Evolutionary conservation across 2,329 filamentous ascomycete species (phyloP), one percentile per base, ranked within the genome.

Genomic region (Pseudogymnoascus sp.): DNA sequence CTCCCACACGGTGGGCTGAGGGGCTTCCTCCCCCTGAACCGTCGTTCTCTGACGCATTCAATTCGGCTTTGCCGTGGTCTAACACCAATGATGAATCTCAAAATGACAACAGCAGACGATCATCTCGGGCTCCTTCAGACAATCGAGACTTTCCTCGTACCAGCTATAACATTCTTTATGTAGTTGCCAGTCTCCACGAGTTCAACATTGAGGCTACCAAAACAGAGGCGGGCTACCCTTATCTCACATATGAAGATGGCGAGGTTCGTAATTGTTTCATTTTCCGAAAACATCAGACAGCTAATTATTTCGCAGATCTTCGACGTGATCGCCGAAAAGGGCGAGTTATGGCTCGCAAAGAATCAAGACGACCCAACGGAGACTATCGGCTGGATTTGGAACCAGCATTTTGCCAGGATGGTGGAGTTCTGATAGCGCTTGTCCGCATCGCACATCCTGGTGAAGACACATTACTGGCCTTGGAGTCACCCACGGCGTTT

Each of bases 371-470:
- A 99, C 74, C 79, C 85, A 1, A 81, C 79, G 9, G 84, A 89
- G 66, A 82, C 86, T 66, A 87, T 97, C 35, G 94, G 94, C 60
- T 99, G 94, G 94, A 96, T 99, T 70, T 99, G 94, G 94, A 96
- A 92, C 70, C 97, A 97, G 75, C 94, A 99, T 77, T 99, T 99
- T 80, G 89, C 89, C 42, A 59, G 58, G 35, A 55, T 55, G 48
- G 48, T 55, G 29, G 48, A 55, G 31, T 55, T 21, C 21, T 55
- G 48, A 55, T 55, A 5, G 27, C 27, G 21, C 21, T 44, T 13
- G 9, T 44, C 41, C 21, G 27, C 48, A 12, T 55, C 48, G 12
- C 42, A 48, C 13, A 21, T 21, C 21, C 27, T 33, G 15, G 29
- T 29, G 2, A 55, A 13, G 15, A 21, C 29, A 55, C 39, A 27